Evolutionary conservation across 2,329 filamentous ascomycete species (phyloP), one percentile per base, ranked within the genome.

Genomic region (Cladosporium phlei): DNA sequence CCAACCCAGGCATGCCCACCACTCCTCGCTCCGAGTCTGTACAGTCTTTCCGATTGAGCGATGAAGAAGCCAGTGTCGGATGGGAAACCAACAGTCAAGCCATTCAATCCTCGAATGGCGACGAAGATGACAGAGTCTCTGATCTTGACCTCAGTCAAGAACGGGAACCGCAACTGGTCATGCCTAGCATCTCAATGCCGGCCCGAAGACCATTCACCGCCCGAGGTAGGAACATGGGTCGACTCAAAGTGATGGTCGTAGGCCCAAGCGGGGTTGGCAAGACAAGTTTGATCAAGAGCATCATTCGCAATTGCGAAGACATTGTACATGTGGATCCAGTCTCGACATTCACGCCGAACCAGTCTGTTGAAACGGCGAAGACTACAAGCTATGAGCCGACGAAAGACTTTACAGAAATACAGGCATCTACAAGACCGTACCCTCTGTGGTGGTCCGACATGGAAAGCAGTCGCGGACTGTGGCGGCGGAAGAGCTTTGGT

Each of bases 131-230:
- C 7, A 57, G 59, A 27, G 45, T 47, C 9, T 45, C 42, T 19
- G 42, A 45, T 12, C 37, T 47, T 8, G 59, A 59, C 38, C 45
- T 65, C 3, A 58, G 61, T 21, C 66, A 68, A 66, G 70, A 59
- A 58, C 45, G 56, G 53, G 20, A 57, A 55, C 85, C 85, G 19
- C 90, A 97, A 66, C 77, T 98, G n/a, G 87, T 98, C 50, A 98
- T 98, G 93, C 93, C 93, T 4, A 95, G 89, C 61, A 84, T 98
- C 59, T 83, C 80, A 52, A 93, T 98, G 79, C 91, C 93, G 3
- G 86, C 81, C 51, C 82, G 93, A 39, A 78, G 89, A 42, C 90
- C 90, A 0, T 97, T 97, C 65, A 96, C 93, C 0, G 81, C 86
- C n/a, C 78, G 79, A 37, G 93, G 93, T 12, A 91, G 85, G 69